phyloP scores from a whole-genome alignment of 805 yeast genomes.

The Wickerhamiella allomyrinae region DNA sequence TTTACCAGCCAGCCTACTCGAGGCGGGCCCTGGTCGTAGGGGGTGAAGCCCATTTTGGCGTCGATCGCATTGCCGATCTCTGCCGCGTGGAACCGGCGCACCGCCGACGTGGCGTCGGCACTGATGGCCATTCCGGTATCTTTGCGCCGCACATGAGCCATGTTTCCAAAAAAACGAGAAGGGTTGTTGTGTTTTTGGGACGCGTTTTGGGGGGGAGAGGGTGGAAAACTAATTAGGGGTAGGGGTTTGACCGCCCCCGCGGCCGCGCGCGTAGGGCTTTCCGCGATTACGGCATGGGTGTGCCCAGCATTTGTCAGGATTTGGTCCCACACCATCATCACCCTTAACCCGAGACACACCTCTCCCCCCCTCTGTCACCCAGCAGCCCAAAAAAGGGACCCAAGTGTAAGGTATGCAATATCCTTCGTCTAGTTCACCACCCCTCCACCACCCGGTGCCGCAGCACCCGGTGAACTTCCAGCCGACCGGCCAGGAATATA shows the following conservation, averaged over 20 bases:
- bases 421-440: constrained; percentile 21
- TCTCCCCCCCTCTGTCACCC: too few relatives aligned
- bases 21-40: constrained; percentile 56
- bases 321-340: too few relatives aligned
- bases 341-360: too few relatives aligned
- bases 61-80: constrained; percentile 45
- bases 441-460: constrained; percentile 32
- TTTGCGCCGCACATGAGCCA: constrained; percentile 13
- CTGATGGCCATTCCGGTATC: constrained; percentile 3
- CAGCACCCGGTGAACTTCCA: constrained; percentile 31
- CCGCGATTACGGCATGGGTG: too few relatives aligned
- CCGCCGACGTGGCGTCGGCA: constrained; percentile 12
- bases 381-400: too few relatives aligned
- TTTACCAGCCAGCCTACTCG: constrained; percentile 83
- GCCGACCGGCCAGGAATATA: constrained; percentile 6
- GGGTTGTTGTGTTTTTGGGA: neutral
- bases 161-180: neutral
- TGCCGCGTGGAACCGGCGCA: constrained; percentile 7
- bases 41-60: constrained; percentile 73
- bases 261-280: too few relatives aligned
- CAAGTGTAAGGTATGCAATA: constrained; percentile 2
- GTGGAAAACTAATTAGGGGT: neutral
- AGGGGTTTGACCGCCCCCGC: too few relatives aligned
- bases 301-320: too few relatives aligned
- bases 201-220: too few relatives aligned